Base-by-base conservation (phyloP, 2,329 filamentous ascomycete species). In the Cladosporium sp. region DNA sequence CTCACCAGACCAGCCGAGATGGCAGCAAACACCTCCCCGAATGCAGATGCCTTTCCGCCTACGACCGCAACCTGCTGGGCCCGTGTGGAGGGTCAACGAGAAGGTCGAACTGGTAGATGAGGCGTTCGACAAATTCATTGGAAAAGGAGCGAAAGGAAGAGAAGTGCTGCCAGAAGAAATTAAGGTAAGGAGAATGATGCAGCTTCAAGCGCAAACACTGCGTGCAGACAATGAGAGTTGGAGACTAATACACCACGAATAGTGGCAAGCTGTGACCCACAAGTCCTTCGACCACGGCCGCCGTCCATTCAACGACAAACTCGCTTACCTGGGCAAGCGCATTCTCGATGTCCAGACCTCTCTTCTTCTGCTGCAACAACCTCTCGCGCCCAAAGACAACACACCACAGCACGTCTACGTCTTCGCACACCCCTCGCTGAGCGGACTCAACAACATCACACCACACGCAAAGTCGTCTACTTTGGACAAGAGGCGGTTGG, bases 211-310 rank as follows among this genome's bases (percentile, higher is more conserved):
- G 43, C 43, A 30, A n/a, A 47, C 11, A 3, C 15, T 28, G 14
- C 19, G 22, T 28, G 6, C 22, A 30, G 19, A 30, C 5, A 6
- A 30, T 20, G 11, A 3, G 5, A 14, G 20, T 12, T 9, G 38
- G 19, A 1, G 4, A 28, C 51, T 61, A 36, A 56, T 20, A 28
- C 25, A 60, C 11, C 7, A 19, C 14, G 19, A 30, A 55, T 59
- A 72, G 78, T 99, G 94, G 94, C 79, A 97, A 69, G 92, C 92
- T 30, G 85, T 99, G 58, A 99, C 94, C 65, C 94, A 97, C 75
- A 97, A 97, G 84, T 97, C 92, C 76, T 97, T 96, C 71, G 93
- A 99, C 72, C 92, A 97, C 71, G 94, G 92, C 55, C 82, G 91
- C 70, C 87, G 92, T 80, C 93, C 93, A 1, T 96, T 93, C 78